Evolutionary conservation across 1,284 basidiomycete species (phyloP).

Genomic region (Moniliella sp.): DNA sequence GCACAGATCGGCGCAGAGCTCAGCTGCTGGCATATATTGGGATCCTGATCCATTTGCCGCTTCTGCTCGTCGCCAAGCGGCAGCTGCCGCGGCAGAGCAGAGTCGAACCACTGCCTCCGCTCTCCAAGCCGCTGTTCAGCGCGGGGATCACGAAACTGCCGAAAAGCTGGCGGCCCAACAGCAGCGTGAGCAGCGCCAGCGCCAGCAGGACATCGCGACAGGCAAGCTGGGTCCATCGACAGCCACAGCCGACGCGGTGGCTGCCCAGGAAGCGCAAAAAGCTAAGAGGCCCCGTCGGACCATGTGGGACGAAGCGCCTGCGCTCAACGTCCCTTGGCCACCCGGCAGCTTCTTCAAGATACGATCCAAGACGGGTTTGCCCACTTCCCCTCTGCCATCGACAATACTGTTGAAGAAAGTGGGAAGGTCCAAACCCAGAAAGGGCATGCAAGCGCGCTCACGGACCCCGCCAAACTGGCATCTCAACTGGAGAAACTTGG

Average conservation of each 20-base stretch:
- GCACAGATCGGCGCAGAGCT: too few relatives aligned
- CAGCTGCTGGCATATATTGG: too few relatives aligned
- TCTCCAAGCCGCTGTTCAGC: neutral
- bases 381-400: slow-evolving; percentile 10
- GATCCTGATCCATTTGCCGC: too few relatives aligned
- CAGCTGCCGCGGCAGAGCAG: too few relatives aligned
- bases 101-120: too few relatives aligned
- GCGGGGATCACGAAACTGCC: neutral
- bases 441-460: neutral
- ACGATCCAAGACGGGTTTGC: slow-evolving; percentile 53
- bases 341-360: slow-evolving; percentile 53
- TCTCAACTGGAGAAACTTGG: slow-evolving; percentile 5
- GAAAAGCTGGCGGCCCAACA: neutral
- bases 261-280: slow-evolving; percentile 6
- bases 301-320: slow-evolving; percentile 54
- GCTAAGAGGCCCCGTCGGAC: slow-evolving; percentile 46
- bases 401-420: slow-evolving; percentile 8
- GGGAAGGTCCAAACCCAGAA: neutral
- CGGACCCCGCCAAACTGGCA: neutral
- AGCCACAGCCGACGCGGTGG: neutral
- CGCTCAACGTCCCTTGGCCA: slow-evolving; percentile 10
- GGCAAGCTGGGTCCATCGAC: too few relatives aligned
- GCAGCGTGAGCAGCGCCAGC: neutral
- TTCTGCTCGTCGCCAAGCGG: too few relatives aligned
- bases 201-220: too few relatives aligned